A percentile compares a stretch with the other conserved stretches of the same genome.
These are phyloP conservation scores for Pseudohyphozyma bogoriensis DNA, from an alignment of 768 basidiomycete genomes.

Conservation along the genomic window DNA sequence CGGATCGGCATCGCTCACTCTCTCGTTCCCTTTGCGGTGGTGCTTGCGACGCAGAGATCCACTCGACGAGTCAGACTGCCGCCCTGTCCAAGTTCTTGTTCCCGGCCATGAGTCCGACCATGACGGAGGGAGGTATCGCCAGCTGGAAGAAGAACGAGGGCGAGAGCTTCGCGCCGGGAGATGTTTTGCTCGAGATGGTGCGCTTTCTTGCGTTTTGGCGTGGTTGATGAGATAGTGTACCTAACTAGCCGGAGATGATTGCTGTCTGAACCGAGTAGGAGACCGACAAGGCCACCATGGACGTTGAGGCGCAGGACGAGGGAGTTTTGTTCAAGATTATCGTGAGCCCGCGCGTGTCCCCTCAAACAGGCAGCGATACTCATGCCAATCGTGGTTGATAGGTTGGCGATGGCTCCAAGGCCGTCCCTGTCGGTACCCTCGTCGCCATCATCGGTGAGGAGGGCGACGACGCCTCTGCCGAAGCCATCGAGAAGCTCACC, in stretches of 20 bases:
- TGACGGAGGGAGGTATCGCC: conserved; percentile 98
- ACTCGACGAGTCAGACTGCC: conserved; percentile 11
- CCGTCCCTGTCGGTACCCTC: conserved; percentile 69
- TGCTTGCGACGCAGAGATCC: conserved; percentile 22
- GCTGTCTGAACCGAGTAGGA: conserved; percentile 48
- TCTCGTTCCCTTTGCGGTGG: background rate
- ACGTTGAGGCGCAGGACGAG: conserved; percentile 98
- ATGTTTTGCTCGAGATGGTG: conserved; percentile 92
- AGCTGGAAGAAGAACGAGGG: conserved; percentile 97
- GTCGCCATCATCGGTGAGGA: conserved; percentile 91
- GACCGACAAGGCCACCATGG: conserved; percentile 98
- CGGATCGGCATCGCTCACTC: too few species aligned
- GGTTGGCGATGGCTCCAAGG: conserved; percentile 77
- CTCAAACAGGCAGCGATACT: background rate
- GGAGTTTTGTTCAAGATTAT: conserved; percentile 94
- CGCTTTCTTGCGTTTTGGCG: conserved; percentile 30
- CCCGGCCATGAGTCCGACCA: conserved; percentile 64
- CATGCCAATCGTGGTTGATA: conserved; percentile 36
- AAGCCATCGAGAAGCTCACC: conserved; percentile 46
- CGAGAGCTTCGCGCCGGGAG: conserved; percentile 74
- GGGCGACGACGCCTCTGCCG: conserved; percentile 44
- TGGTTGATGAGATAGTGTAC: background rate
- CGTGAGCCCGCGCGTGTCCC: conserved; percentile 45
- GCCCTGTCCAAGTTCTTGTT: conserved; percentile 29
- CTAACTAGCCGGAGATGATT: background rate